Base-by-base conservation (phyloP, 306 rosid species). In the Ammopiptanthus mongolicus region DNA sequence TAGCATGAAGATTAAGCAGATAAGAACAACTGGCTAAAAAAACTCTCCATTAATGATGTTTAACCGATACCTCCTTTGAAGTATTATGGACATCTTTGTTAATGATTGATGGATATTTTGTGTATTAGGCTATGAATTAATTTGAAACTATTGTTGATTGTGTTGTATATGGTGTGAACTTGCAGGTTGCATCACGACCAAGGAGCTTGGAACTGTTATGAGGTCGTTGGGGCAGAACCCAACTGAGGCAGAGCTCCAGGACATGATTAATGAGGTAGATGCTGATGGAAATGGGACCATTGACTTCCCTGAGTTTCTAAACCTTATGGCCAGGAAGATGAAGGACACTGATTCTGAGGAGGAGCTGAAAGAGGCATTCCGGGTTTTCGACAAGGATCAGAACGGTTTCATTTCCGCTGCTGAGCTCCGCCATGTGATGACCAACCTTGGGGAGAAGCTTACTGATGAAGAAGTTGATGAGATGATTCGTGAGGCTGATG, bases 331-430 rank as follows among this genome's bases (percentile, higher is more conserved):
- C 1, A 65, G 88, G 74, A 81, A 81, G 79, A 84, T 86, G 84
- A 88, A 88, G 85, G 92, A 91, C 60, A 91, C 93, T 0, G 97
- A 88, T 75, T 91, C 97, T 0, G 97, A 91, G 90, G 97, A 91
- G 80, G 97, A 91, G 82, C 87, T 91, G 65, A 91, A 91, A 50
- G 97, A 88, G 77, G 97, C 97, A 6, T 91, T 91, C 68, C 80
- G 97, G 18, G 97, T 91, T 50, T 91, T 91, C n/a, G 97, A 88
- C 85, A 91, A 91, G 83, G 97, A 91, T 58, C 97, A 88, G 77
- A 91, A 91, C 15, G 97, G 97, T 2, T 91, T 91, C 89, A 91
- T 91, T 60, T 91, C 97, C 65, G 97, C 97, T 14, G 97, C 97
- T 5, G 97, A 91, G 82, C 88, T 91, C 29, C 97, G 97, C 78